phyloP scores from a whole-genome alignment of 306 rosid genomes.

The Arachis stenosperma region DNA sequence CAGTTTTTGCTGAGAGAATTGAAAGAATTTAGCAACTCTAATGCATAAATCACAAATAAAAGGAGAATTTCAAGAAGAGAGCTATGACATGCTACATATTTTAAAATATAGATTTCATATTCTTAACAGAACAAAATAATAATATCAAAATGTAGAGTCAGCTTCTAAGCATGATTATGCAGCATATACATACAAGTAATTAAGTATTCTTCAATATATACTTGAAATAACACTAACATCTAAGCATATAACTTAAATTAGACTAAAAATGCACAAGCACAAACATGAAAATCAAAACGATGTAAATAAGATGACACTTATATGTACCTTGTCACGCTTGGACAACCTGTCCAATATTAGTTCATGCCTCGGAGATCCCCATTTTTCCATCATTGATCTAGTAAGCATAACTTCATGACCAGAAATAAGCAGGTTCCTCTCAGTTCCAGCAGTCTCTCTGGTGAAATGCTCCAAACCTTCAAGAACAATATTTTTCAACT shows the following conservation, averaged over 20 bases:
- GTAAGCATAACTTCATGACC: slow-evolving; percentile 44
- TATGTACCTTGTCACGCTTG: slow-evolving; percentile 69
- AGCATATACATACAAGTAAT: not conserved
- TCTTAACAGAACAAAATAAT: not conserved
- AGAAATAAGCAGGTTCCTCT: slow-evolving; percentile 45
- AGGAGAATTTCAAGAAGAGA: slow-evolving; percentile 25
- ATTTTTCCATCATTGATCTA: slow-evolving; percentile 67
- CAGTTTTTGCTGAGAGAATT: slow-evolving; percentile 61
- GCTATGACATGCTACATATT: slow-evolving; percentile 1
- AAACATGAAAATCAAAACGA: slow-evolving; percentile 18
- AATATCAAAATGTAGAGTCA: not conserved
- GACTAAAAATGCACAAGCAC: slow-evolving; percentile 21
- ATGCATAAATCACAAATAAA: slow-evolving; percentile 21
- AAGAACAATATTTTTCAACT: slow-evolving; percentile 26
- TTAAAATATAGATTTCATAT: not conserved
- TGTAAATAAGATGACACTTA: slow-evolving; percentile 11
- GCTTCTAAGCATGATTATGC: slow-evolving; percentile 2
- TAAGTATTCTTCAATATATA: not conserved
- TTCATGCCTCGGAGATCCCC: slow-evolving; percentile 52
- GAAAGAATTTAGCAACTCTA: slow-evolving; percentile 14
- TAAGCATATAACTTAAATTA: slow-evolving; percentile 20
- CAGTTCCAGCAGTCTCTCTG: slow-evolving; percentile 48
- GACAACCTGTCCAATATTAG: slow-evolving; percentile 65
- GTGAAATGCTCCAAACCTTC: slow-evolving; percentile 58
- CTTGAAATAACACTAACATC: not conserved